Percentiles rank a stretch among this genome's conserved stretches.
phyloP scores from a whole-genome alignment of 169 alveolate genomes.

The Cryptosporidium parvum region DNA sequence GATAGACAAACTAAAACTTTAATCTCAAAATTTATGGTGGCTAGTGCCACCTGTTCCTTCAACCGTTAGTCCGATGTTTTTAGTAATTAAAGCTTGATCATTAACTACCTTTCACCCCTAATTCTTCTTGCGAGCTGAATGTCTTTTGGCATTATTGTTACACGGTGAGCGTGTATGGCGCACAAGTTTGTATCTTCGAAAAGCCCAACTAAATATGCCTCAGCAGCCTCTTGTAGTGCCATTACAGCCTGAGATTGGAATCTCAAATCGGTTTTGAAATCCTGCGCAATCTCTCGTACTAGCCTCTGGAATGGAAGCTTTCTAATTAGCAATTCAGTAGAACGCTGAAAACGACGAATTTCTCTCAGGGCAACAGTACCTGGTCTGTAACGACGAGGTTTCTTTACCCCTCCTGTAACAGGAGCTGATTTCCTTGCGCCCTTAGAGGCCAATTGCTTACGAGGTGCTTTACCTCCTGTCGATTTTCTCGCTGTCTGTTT shows the following conservation, averaged over 20 bases:
- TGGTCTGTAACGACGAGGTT: conserved; percentile 98
- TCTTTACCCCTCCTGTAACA: conserved; percentile 96
- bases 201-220: conserved; percentile 97
- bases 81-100: not conserved
- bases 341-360: conserved; percentile 96
- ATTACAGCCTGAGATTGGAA: conserved; percentile 94
- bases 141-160: conserved; percentile 99
- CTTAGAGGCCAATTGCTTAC: conserved; percentile 97
- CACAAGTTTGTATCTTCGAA: conserved; percentile 99
- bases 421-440: conserved; percentile 99
- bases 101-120: conserved; percentile 95
- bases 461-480: conserved; percentile 98
- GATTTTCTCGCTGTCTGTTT: conserved; percentile 98
- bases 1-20: not conserved
- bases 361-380: conserved; percentile 99
- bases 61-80: conserved; percentile 22
- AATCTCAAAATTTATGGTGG: conserved; percentile 23
- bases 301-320: conserved; percentile 97
- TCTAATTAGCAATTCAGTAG: conserved; percentile 93
- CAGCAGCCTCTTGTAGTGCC: conserved; percentile 98
- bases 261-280: conserved; percentile 93
- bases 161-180: conserved; percentile 99
- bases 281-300: conserved; percentile 96
- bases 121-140: conserved; percentile 98
- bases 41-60: conserved; percentile 74